Conservation (phyloP, 2,329 filamentous ascomycete species). For the Pseudogymnoascus sp. region DNA sequence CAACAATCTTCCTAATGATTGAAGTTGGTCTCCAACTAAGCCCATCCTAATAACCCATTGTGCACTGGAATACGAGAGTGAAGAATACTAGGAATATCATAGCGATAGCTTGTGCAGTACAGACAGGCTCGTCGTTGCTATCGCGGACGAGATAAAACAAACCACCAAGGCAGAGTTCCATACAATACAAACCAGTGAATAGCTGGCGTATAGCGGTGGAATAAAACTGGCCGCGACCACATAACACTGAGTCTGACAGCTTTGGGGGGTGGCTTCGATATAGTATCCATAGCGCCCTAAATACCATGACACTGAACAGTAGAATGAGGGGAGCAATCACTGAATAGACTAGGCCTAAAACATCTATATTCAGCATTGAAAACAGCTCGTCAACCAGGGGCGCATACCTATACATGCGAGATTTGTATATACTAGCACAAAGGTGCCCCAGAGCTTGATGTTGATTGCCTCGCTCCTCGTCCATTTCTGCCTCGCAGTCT, state of each 20-base stretch:
- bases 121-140: constrained; percentile 13
- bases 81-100: constrained; percentile 17
- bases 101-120: constrained; percentile 17
- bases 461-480: background rate
- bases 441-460: constrained; percentile 45
- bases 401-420: constrained; percentile 13
- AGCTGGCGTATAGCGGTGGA: constrained; percentile 18
- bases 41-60: background rate
- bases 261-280: background rate
- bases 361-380: constrained; percentile 10
- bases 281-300: constrained; percentile 79
- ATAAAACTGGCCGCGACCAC: constrained; percentile 61
- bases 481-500: constrained; percentile 7
- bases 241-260: background rate
- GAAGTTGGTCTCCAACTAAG: background rate
- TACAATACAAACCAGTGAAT: constrained; percentile 20
- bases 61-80: constrained; percentile 19
- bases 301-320: constrained; percentile 83
- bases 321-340: constrained; percentile 80
- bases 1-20: background rate
- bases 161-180: constrained; percentile 19
- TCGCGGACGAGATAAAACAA: constrained; percentile 20
- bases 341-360: constrained; percentile 63
- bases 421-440: constrained; percentile 62
- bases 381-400: constrained; percentile 2